Percentiles rank a stretch among this genome's conserved stretches.
Evolutionary conservation across 768 basidiomycete species (phyloP).

Genomic region (Sarcomyxa edulis): DNA sequence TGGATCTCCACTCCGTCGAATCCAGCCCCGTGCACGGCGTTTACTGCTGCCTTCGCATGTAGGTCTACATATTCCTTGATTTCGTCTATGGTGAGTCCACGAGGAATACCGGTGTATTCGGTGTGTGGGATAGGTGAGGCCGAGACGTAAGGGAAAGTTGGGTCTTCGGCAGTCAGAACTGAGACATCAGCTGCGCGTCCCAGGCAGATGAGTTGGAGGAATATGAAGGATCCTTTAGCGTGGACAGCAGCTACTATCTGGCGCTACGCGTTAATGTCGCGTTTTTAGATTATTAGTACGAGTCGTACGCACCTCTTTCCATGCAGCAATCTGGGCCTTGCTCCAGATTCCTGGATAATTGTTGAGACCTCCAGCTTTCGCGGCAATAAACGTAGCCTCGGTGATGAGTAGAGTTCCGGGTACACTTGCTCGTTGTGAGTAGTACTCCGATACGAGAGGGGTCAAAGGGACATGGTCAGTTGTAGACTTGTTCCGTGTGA

Average conservation of each 20-base stretch:
- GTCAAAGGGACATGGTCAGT: constrained; percentile 22
- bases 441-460: constrained; percentile 20
- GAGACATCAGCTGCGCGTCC: constrained; percentile 25
- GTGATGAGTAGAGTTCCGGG: constrained; percentile 29
- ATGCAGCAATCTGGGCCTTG: constrained; percentile 36
- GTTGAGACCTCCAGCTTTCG: constrained; percentile 21
- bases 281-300: too few relatives aligned
- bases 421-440: constrained; percentile 17
- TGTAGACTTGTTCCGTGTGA: constrained; percentile 36
- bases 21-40: constrained; percentile 43
- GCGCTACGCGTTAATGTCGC: too few relatives aligned
- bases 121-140: too few relatives aligned
- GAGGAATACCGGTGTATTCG: constrained; percentile 13
- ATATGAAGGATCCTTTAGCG: constrained; percentile 27
- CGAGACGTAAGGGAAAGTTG: constrained; percentile 18
- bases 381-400: constrained; percentile 30
- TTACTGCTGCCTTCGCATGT: constrained; percentile 40
- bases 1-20: constrained; percentile 45
- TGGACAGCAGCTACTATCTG: constrained; percentile 12
- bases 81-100: constrained; percentile 31
- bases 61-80: constrained; percentile 32
- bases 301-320: constrained; percentile 28
- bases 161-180: constrained; percentile 18
- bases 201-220: constrained; percentile 45
- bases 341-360: constrained; percentile 35